phyloP scores from a whole-genome alignment of 352 stramenopile species.

The Globisporangium spiculum region DNA sequence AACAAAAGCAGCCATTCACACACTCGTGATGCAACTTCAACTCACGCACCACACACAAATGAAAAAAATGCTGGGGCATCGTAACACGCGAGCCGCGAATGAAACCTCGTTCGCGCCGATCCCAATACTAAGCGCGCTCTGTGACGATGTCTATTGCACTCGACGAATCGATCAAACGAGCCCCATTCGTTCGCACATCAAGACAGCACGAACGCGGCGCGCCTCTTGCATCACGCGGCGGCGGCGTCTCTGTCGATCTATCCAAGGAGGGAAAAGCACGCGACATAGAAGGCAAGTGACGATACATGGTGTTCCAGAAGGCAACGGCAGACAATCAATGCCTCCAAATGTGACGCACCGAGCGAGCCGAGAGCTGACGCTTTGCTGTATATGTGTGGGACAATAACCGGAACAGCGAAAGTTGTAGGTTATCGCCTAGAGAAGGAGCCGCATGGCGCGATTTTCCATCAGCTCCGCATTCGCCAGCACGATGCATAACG shows the following conservation, averaged over 20 bases:
- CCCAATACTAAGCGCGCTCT: neutral
- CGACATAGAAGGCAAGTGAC: no score
- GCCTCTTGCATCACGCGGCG: neutral
- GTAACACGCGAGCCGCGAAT: neutral
- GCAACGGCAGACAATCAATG: neutral
- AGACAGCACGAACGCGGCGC: neutral
- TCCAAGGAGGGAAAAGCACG: no score
- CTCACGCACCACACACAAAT: neutral
- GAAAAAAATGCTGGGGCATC: neutral
- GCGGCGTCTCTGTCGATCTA: no score
- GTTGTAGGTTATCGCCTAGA: no score
- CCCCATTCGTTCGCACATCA: neutral
- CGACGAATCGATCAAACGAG: neutral
- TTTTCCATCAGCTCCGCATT: neutral
- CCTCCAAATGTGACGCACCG: neutral
- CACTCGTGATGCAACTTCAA: neutral
- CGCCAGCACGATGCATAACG: no score
- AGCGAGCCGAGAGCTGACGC: neutral
- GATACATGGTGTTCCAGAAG: neutral
- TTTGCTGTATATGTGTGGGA: neutral
- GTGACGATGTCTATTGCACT: neutral
- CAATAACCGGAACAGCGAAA: neutral
- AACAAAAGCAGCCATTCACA: neutral
- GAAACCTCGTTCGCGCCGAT: neutral
- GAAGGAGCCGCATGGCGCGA: no score